Evolutionary conservation across 164 flowering plant genomes (phyloP), one percentile per base, ranked within the genome.

Genomic region (Vitis rupestris): DNA sequence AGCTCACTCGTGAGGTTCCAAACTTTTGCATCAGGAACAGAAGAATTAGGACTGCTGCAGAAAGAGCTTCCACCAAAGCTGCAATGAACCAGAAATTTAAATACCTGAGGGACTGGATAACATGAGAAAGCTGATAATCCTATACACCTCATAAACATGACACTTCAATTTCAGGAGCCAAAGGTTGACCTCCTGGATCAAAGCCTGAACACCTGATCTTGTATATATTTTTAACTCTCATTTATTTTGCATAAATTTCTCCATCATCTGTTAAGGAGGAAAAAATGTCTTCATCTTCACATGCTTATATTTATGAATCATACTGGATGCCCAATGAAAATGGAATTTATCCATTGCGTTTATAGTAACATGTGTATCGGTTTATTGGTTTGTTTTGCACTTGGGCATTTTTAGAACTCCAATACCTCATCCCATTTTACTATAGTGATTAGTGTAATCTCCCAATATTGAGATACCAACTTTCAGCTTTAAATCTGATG

Each of bases 1-100:
- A 92, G 67, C 94, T 90, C 78, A 92, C 92, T 74, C 82, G 73
- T 58, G 92, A 83, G 56, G 95, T 92, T 19, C 95, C 97, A 79
- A 78, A 88, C 62, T 80, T 90, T 86, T 92, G 97, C 63, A 90
- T 52, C 72, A 92, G 77, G 79, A 92, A 92, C 71, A 92, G 70
- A 63, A 78, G 72, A 51, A 90, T 77, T 17, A 90, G 77, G 77
- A 88, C 84, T 60, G 75, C 57, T 15, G 93, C 94, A 30, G 94
- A 90, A 23, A 92, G 79, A 65, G 73, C 80, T 74, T 86, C 88
- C 37, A 92, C 87, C 69, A 75, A 27, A 71, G 90, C 97, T 92
- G 92, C 69, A 84, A 72, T 11, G 59, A 64, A 59, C n/a, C 63
- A 51, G 30, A 31, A 61, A 56, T 23, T 16, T 37, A 68, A 47